Conservation (phyloP, 2,329 filamentous ascomycete species). For the Cladophialophora carrionii region DNA sequence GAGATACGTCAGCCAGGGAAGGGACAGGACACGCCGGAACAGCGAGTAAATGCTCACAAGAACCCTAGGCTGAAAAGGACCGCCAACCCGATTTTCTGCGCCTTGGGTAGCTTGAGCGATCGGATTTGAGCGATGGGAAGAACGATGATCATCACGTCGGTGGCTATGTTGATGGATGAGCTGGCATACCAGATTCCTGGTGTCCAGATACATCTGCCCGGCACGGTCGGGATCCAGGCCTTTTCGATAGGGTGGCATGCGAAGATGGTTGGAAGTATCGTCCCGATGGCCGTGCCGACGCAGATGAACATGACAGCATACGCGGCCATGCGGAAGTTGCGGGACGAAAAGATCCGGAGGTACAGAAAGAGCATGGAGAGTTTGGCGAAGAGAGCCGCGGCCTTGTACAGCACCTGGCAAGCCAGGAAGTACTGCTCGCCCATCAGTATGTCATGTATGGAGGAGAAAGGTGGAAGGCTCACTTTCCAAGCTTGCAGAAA, state of each 20-base stretch:
- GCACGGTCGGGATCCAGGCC: conserved; percentile 14
- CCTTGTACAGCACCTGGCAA: conserved; percentile 20
- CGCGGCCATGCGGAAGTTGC: conserved; percentile 12
- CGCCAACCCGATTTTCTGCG: conserved; percentile 13
- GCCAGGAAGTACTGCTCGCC: conserved; percentile 13
- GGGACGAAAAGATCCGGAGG: conserved; percentile 18
- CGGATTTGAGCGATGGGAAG: conserved; percentile 9
- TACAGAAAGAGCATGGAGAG: conserved; percentile 19
- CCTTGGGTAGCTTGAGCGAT: conserved; percentile 14
- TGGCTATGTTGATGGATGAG: conserved; percentile 21
- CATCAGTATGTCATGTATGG: not conserved
- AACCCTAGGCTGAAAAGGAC: conserved; percentile 16
- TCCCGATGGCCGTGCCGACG: conserved; percentile 16
- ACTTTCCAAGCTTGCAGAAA: conserved; percentile 20
- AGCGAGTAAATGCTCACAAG: conserved; percentile 3
- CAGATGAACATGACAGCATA: conserved; percentile 19
- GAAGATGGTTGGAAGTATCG: conserved; percentile 17
- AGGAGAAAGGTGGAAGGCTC: not conserved
- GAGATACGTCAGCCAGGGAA: not conserved
- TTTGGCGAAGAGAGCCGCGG: conserved; percentile 17
- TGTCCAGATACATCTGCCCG: conserved; percentile 15
- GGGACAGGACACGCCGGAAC: not conserved
- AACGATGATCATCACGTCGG: conserved; percentile 15
- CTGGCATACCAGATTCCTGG: conserved; percentile 19
- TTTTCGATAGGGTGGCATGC: conserved; percentile 18